Percentiles rank a stretch among this genome's conserved stretches.
These are phyloP conservation scores for Penicillium lividum DNA, from an alignment of 495 filamentous ascomycete species.

Conservation along the genomic window DNA sequence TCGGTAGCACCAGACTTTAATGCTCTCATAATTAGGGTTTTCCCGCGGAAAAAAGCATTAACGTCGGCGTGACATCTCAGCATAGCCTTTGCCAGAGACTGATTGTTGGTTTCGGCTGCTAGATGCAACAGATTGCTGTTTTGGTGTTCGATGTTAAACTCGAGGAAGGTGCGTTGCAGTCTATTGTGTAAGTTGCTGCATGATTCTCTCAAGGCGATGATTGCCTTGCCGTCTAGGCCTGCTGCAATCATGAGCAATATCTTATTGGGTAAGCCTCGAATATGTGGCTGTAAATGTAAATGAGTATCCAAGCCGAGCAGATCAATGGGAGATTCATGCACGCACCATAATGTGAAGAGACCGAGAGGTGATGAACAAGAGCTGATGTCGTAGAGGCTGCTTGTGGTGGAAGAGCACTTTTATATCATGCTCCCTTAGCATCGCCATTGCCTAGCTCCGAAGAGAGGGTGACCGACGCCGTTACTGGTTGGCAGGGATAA, in stretches of 20 bases:
- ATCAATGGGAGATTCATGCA: conserved; percentile 1
- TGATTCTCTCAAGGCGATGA: neutral
- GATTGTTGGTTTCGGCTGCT: conserved; percentile 13
- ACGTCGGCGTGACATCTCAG: conserved; percentile 10
- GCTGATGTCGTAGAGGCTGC: neutral
- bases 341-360: conserved; percentile 1
- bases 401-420: neutral
- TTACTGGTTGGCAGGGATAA: neutral
- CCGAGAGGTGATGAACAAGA: neutral
- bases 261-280: neutral
- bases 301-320: neutral
- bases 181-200: neutral
- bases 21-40: conserved; percentile 13
- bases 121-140: conserved; percentile 17
- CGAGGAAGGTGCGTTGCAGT: conserved; percentile 6
- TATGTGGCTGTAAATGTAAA: neutral
- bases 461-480: neutral
- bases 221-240: neutral
- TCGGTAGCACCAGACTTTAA: conserved; percentile 7
- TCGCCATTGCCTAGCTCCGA: neutral
- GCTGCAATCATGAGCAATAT: neutral
- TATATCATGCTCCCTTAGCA: neutral
- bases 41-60: conserved; percentile 16
- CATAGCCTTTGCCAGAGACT: conserved; percentile 6
- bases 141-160: conserved; percentile 13